Percentiles rank a stretch among this genome's conserved stretches.
Conservation (phyloP, 2,329 filamentous ascomycete genomes). For the Pseudocercospora cruenta region DNA sequence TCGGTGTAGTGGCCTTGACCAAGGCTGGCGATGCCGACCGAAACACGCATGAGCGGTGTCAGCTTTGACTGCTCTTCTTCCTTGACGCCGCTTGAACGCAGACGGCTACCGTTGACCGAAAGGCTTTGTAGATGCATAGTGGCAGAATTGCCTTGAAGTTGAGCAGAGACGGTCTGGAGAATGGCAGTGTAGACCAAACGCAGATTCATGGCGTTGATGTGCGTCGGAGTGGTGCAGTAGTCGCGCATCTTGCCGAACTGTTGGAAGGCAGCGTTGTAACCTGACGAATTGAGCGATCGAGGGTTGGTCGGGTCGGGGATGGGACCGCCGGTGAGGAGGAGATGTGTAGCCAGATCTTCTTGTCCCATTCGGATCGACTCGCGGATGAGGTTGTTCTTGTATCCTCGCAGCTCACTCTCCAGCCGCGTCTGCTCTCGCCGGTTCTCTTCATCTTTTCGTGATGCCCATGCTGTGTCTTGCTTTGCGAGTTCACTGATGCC, state of each 20-base stretch:
- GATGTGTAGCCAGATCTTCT: constrained; percentile 85
- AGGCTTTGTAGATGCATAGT: constrained; percentile 58
- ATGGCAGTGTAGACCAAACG: constrained; percentile 76
- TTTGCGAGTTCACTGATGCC: constrained; percentile 67
- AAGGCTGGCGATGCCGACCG: constrained; percentile 65
- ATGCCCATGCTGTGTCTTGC: constrained; percentile 75
- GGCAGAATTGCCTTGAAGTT: constrained; percentile 40
- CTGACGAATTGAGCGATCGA: constrained; percentile 37
- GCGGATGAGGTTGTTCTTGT: constrained; percentile 96
- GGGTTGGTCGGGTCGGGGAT: constrained; percentile 31
- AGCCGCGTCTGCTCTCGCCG: constrained; percentile 73
- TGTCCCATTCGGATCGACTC: constrained; percentile 94
- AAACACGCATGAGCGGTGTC: constrained; percentile 67
- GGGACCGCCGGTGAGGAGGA: constrained; percentile 70
- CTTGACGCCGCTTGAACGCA: constrained; percentile 49
- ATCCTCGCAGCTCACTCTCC: constrained; percentile 82
- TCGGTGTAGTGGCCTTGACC: constrained; percentile 61
- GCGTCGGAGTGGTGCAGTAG: constrained; percentile 80
- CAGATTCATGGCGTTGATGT: constrained; percentile 80
- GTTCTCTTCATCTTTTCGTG: constrained; percentile 67
- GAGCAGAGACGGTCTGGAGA: constrained; percentile 69
- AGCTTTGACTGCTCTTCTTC: constrained; percentile 62
- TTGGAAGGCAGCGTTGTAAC: constrained; percentile 72
- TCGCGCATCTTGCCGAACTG: constrained; percentile 86
- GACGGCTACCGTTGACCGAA: constrained; percentile 59